Percentiles rank a stretch among this genome's conserved stretches.
Conservation (phyloP, 139 green algal genomes). For the Chlorella vulgaris region DNA sequence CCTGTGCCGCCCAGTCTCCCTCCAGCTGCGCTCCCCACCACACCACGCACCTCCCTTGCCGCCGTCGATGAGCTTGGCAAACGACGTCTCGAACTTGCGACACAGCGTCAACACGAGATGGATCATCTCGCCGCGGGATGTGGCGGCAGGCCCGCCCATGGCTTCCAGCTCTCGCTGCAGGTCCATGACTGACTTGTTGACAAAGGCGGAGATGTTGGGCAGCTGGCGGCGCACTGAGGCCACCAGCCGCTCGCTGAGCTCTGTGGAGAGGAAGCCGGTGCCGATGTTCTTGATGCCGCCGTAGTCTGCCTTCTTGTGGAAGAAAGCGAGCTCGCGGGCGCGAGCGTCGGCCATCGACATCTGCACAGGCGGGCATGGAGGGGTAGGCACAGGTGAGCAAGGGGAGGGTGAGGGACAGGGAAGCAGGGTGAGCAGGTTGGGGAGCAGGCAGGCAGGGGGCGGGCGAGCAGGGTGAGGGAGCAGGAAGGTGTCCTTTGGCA, state of each 20-base stretch:
- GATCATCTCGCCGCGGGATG: conserved; percentile 84
- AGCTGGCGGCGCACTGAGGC: conserved; percentile 84
- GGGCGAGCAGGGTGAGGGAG: not conserved
- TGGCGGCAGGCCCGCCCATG: conserved; percentile 61
- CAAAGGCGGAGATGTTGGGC: conserved; percentile 81
- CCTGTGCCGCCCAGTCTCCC: too few species aligned
- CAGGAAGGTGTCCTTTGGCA: too few species aligned
- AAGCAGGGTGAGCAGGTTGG: too few species aligned
- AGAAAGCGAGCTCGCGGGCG: conserved; percentile 81
- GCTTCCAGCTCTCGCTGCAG: conserved; percentile 78
- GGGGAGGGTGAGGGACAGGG: not conserved
- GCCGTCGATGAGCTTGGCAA: conserved; percentile 79
- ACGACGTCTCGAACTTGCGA: conserved; percentile 85
- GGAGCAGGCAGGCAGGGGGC: not conserved
- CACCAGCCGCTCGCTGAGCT: conserved; percentile 83
- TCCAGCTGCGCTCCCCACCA: too few species aligned
- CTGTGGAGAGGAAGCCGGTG: conserved; percentile 76
- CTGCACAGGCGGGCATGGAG: conserved; percentile 27
- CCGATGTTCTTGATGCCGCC: conserved; percentile 67
- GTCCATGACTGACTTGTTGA: conserved; percentile 75
- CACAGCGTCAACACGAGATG: conserved; percentile 89
- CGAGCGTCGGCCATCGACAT: conserved; percentile 77
- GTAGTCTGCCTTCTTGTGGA: conserved; percentile 67
- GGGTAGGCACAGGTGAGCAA: not conserved
- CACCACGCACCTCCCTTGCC: conserved; percentile 78